Base-by-base conservation (phyloP, 2,329 filamentous ascomycete species). In the Purpureocillium takamizusanense region DNA sequence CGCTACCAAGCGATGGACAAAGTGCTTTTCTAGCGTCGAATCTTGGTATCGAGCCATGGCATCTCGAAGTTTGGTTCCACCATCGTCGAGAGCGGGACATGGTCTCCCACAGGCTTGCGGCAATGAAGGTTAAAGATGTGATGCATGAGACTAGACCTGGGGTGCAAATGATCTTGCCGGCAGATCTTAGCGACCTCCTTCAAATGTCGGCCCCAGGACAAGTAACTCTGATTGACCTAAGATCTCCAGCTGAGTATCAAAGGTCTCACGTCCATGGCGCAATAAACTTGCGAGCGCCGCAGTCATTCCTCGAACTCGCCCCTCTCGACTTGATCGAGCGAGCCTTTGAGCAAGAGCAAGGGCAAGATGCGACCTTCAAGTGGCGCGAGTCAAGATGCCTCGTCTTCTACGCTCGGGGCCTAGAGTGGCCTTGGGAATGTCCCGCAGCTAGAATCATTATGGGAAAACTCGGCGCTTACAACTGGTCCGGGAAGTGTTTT, bases 41-140 rank as follows among this genome's bases (percentile, higher is more conserved):
- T 31, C 53, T 76, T 3, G 69, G 69, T 12, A 66, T 74, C 17
- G 70, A 75, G 39, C 61, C 65, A 3, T 55, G 60, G 35, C 68
- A 75, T 44, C 62, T 77, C 21, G 63, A 72, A 40, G 63, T 72
- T 38, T 77, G 73, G 73, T 76, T 75, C 48, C 65, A 71, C 42
- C 68, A 74, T 42, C 67, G 71, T 15, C 63, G 70, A 23, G 65
- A 74, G 36, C 65, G 65, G 35, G 69, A 74, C 43, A 54, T 61
- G 14, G 63, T 70, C 25, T 59, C 58, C 3, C 59, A 61, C 43
- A 66, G 65, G 35, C 55, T 74, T 6, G 67, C 68, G 28, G 63
- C 55, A 29, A 58, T 74, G 16, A 61, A 55, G 32, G 56, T 67
- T 29, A 62, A 62, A 15, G 61, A 66, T 18, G 49, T 54, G 7